Base-by-base conservation (phyloP, 805 yeast species). In the Candida sakaeoensis region DNA sequence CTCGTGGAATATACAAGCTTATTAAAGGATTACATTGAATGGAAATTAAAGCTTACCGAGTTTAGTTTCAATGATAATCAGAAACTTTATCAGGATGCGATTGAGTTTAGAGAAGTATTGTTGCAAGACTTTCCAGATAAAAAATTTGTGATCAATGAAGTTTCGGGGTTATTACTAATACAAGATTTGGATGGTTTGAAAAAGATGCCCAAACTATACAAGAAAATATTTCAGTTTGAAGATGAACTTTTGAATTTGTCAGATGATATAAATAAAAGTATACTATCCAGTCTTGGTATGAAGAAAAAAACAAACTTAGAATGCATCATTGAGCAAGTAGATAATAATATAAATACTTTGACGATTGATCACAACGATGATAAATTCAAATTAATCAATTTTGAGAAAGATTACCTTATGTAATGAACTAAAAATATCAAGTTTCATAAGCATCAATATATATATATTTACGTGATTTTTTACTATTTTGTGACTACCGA, bases 321-420 rank as follows among this genome's bases (percentile, higher is more conserved):
- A 44, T 38, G 37, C 8, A 58, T 65, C 31, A 50, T 66, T 24
- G 51, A 51, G 14, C 51, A 50, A 23, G 68, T 63, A 10, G 55
- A 58, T 39, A 41, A 46, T 3, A 65, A 66, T 46, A 58, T 68
- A 36, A 51, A 41, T 13, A 41, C 40, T 13, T 57, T 68, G 31
- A 54, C 64, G 29, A 47, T 55, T 26, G 53, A 53, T 10, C 48
- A 48, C 33, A 47, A 54, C 40, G 72, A 68, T 43, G 60, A 58
- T 24, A 54, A 56, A 30, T 68, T 63, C 46, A 49, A 58, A 46
- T 50, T 68, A 49, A 51, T 65, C 13, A 66, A 66, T 44, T 65
- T 60, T 36, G 68, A 67, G 33, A 54, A 46, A 35, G 72, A 67
- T 48, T 58, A 60, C 46, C 37, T 63, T 31, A 58, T n/a, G n/a